Evolutionary conservation across 768 basidiomycete species (phyloP), one percentile per base, ranked within the genome.

Genomic region (Trametes cinnabarina): DNA sequence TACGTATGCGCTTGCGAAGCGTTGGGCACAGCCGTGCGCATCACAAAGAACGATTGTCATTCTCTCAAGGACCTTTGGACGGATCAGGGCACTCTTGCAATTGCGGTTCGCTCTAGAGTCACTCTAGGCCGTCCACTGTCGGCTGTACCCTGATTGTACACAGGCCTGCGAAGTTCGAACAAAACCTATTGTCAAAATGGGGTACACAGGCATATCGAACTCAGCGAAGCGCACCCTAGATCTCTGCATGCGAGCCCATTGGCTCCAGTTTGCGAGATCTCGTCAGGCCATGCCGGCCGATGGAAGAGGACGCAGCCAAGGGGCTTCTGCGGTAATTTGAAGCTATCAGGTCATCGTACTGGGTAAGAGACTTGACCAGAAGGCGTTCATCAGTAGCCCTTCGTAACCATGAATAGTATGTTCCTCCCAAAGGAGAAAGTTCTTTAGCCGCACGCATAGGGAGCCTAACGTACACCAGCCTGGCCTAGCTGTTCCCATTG

Each of bases 181-280:
- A 51, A 42, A n/a, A 43, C 19, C 19, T 9, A 44, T 22, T 11
- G 43, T 43, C 51, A 54, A 37, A 44, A 40, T 35, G 35, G 54
- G 54, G 54, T 46, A 4, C 42, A 9, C 3, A 11, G 19, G 23
- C 17, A 17, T 47, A 55, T 47, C 46, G 48, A 55, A 48, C 54
- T 47, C 54, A 55, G 54, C 54, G 53, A 55, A 55, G 53, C 53
- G 43, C 25, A 47, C 52, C 52, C 53, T 35, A 55, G 53, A 55
- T 55, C 46, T 40, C 26, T 48, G 46, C 39, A n/a, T 19, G 54
- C 26, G 25, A 55, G 46, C 35, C 39, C 46, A 55, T 55, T 55
- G 46, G 54, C 37, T n/a, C n/a, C 23, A 26, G 37, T 47, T 55
- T 46, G 39, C 46, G 22, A 26, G 46, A 55, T 47, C 26, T 40